These are phyloP conservation scores for Grigorovia humatica DNA, from an alignment of 805 yeast species.

Conservation along the genomic window DNA sequence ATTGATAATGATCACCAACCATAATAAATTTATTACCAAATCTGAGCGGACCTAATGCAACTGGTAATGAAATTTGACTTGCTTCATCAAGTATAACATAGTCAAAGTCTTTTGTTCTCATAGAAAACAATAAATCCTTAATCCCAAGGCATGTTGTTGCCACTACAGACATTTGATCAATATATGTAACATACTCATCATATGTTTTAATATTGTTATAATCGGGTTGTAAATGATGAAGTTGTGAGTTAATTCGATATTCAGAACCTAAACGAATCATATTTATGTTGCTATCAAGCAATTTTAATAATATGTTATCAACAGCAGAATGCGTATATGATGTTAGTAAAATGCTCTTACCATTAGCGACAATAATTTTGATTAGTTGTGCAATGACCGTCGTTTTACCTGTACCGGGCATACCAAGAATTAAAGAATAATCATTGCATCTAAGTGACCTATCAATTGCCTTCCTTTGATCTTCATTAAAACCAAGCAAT, in stretches of 20 bases:
- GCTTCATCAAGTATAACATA: slow-evolving; percentile 96
- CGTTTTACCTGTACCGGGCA: slow-evolving; percentile 98
- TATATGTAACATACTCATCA: slow-evolving; percentile 38
- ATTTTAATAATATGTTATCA: slow-evolving; percentile 76
- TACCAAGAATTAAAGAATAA: slow-evolving; percentile 76
- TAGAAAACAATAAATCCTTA: slow-evolving; percentile 21
- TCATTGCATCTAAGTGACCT: slow-evolving; percentile 57
- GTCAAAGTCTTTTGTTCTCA: slow-evolving; percentile 50
- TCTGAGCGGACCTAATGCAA: slow-evolving; percentile 79
- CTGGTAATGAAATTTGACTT: slow-evolving; percentile 87
- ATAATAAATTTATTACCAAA: slow-evolving; percentile 69
- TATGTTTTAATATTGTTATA: slow-evolving; percentile 31
- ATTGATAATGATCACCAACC: slow-evolving; percentile 94
- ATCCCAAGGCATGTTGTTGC: slow-evolving; percentile 85
- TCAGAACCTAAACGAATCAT: slow-evolving; percentile 61
- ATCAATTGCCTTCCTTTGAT: slow-evolving; percentile 62
- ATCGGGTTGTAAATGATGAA: slow-evolving; percentile 42
- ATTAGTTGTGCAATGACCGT: slow-evolving; percentile 78
- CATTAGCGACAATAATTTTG: slow-evolving; percentile 41
- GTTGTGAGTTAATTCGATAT: slow-evolving; percentile 50
- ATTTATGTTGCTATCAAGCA: slow-evolving; percentile 37
- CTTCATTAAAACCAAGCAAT: slow-evolving; percentile 42
- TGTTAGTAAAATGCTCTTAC: slow-evolving; percentile 63
- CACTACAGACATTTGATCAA: slow-evolving; percentile 56
- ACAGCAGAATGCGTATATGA: slow-evolving; percentile 95